Percentiles rank a stretch among this genome's conserved stretches.
Evolutionary conservation across 306 rosid species (phyloP).

Genomic region (Astragalus membranaceus): DNA sequence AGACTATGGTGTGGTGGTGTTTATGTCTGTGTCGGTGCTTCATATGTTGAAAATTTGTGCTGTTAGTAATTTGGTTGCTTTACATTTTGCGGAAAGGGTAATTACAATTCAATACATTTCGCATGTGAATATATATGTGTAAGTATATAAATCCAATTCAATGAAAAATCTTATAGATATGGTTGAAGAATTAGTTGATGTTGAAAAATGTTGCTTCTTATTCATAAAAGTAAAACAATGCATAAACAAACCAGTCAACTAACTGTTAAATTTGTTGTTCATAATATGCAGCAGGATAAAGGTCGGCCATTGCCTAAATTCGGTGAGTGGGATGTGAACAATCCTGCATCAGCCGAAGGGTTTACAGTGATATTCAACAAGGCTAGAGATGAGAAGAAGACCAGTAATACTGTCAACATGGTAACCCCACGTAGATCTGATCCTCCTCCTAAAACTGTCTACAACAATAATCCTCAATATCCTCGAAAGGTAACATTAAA

Average conservation of each 20-base stretch:
- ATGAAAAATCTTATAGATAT: not conserved
- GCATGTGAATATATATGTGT: too few relatives aligned
- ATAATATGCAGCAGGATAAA: constrained; percentile 41
- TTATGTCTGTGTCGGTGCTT: too few relatives aligned
- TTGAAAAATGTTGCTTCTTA: too few relatives aligned
- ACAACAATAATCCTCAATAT: constrained; percentile 21
- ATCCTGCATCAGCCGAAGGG: constrained; percentile 87
- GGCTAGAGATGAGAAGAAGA: constrained; percentile 86
- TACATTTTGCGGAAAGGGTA: not conserved
- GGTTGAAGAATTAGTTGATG: too few relatives aligned
- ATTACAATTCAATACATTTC: not conserved
- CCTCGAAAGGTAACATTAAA: constrained; percentile 37
- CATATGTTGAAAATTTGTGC: not conserved
- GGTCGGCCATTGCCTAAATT: constrained; percentile 73
- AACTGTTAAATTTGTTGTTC: not conserved
- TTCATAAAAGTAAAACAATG: too few relatives aligned
- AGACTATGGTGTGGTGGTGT: too few relatives aligned
- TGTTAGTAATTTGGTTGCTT: not conserved
- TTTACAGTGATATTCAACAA: constrained; percentile 80
- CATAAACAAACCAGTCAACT: too few relatives aligned
- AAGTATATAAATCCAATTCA: not conserved
- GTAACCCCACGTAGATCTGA: constrained; percentile 33
- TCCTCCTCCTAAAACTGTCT: not conserved
- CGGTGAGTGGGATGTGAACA: constrained; percentile 89
- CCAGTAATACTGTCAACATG: constrained; percentile 19